Evolutionary conservation across 139 green algal species (phyloP).

Genomic region (Nannochloris sp.): DNA sequence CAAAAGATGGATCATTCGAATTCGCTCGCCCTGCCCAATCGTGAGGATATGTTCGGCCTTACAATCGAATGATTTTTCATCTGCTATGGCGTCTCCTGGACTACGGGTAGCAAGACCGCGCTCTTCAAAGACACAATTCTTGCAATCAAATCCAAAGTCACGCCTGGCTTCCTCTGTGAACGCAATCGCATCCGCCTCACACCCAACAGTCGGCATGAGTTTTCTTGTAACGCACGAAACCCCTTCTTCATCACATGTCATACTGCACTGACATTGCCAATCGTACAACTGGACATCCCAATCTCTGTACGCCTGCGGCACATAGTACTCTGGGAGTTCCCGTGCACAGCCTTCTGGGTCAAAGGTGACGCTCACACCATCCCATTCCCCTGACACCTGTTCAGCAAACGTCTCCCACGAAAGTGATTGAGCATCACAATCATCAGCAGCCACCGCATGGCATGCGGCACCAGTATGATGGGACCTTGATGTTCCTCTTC

Average conservation of each 20-base stretch:
- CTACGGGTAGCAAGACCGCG: constrained; percentile 2
- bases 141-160: neutral
- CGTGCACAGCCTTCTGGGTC: constrained; percentile 20
- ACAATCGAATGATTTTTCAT: neutral
- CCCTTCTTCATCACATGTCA: neutral
- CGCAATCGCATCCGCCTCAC: constrained; percentile 66
- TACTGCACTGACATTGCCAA: constrained; percentile 68
- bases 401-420: constrained; percentile 20
- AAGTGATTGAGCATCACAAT: neutral
- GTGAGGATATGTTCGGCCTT: neutral
- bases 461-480: neutral
- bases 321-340: constrained; percentile 41
- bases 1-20: constrained; percentile 39
- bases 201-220: constrained; percentile 69
- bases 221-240: constrained; percentile 26
- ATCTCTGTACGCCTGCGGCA: constrained; percentile 49
- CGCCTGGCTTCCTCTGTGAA: constrained; percentile 7
- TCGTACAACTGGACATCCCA: constrained; percentile 61
- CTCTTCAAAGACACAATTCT: constrained; percentile 4
- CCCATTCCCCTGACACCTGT: constrained; percentile 45
- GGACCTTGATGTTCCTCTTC: no score
- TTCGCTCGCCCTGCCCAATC: constrained; percentile 3
- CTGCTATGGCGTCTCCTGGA: constrained; percentile 20
- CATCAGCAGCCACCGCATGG: neutral
- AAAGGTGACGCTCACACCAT: constrained; percentile 49